Evolutionary conservation across 2,329 filamentous ascomycete species (phyloP).

Genomic region (Alternaria sp.): DNA sequence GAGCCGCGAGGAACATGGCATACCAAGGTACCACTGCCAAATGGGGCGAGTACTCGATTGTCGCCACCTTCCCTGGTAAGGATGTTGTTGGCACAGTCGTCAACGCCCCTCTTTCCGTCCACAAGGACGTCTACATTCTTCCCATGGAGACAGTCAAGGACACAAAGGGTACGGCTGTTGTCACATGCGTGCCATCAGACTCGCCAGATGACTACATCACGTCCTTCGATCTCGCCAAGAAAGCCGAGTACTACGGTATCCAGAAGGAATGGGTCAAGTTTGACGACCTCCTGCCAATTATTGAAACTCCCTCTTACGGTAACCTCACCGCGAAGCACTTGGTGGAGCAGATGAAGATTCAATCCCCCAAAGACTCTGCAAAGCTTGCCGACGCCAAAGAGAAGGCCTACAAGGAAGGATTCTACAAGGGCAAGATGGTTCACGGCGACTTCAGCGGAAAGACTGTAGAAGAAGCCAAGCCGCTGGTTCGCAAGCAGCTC

Average conservation of each 20-base stretch:
- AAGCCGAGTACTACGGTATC: conserved; percentile 92
- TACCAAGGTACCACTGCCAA: conserved; percentile 87
- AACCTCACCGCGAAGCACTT: conserved; percentile 84
- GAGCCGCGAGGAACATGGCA: conserved; percentile 92
- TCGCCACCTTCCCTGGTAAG: conserved; percentile 78
- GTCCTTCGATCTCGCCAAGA: conserved; percentile 86
- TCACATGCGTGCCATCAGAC: conserved; percentile 94
- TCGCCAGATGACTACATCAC: conserved; percentile 96
- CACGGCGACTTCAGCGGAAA: conserved; percentile 88
- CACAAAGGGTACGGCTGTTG: conserved; percentile 95
- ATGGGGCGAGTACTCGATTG: conserved; percentile 78
- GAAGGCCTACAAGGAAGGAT: conserved; percentile 94
- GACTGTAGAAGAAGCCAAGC: conserved; percentile 86
- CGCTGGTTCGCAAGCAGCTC: conserved; percentile 80
- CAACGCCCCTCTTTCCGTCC: conserved; percentile 82
- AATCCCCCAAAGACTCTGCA: conserved; percentile 92
- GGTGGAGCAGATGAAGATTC: conserved; percentile 93
- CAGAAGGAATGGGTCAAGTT: conserved; percentile 95
- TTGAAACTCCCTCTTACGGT: conserved; percentile 80
- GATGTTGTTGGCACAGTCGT: conserved; percentile 89
- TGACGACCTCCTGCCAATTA: conserved; percentile 80
- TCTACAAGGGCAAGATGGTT: conserved; percentile 92
- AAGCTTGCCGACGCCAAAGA: conserved; percentile 95
- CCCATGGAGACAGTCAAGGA: conserved; percentile 95
- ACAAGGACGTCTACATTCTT: conserved; percentile 85